Base-by-base conservation (phyloP, 208 protist genomes). In the Acanthamoeba healyi region DNA sequence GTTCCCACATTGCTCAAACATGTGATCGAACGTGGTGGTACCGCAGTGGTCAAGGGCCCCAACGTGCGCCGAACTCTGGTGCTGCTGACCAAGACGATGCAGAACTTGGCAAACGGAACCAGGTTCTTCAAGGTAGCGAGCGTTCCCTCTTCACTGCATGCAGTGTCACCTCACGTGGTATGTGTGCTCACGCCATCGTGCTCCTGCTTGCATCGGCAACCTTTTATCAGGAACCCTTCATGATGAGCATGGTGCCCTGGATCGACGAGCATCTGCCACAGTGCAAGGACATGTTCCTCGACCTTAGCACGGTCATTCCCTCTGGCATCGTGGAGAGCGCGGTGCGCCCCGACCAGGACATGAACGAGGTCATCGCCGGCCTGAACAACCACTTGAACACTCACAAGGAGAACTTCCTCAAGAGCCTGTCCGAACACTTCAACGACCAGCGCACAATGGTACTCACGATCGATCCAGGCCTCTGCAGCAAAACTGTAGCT, bases 161-260 rank as follows among this genome's bases (percentile, higher is more conserved):
- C 54, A 61, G 2, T 22, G 10, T 36, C 58, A 34, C 19, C 12
- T 58, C n/a, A n/a, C n/a, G n/a, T 26, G 19, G 0, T 22, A 5
- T 22, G 1, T 58, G 51, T 58, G 0, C 1, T 6, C 6, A 22
- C 51, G 5, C 26, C 10, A 61, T n/a, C 24, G 9, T 0, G 2
- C 58, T 67, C 58, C 29, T n/a, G 14, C 58, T 49, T 79, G 70
- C 15, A 22, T 2, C 34, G 32, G 26, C 14, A 14, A n/a, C 22
- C 7, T 2, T 7, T 7, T 36, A 7, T 26, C 24, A 88, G 79
- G 79, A 88, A 24, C 79, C 79, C 14, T 88, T 88, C 51, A 88
- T 88, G 79, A 88, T 88, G 79, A 63, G 79, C 42, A 88, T 88
- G 79, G 79, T 54, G 46, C 79, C 79, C 32, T 88, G 79, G 79